Conservation (phyloP, 2,329 filamentous ascomycete species). For the Hypoxylon sp. region DNA sequence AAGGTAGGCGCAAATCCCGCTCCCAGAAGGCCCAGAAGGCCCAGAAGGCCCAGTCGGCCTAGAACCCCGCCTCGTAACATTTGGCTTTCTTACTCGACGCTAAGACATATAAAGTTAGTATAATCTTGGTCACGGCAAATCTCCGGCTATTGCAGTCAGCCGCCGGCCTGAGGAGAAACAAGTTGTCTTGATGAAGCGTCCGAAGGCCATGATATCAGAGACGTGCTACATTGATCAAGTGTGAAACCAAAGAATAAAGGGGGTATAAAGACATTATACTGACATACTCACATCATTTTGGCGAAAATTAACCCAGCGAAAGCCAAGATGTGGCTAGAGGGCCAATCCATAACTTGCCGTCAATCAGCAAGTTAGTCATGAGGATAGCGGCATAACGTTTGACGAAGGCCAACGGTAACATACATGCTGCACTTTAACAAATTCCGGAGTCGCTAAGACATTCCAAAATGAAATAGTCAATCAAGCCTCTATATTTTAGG, state of each 20-base stretch:
- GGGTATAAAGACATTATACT: background rate
- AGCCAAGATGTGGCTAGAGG: slow-evolving; percentile 8
- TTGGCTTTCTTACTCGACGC: slow-evolving; percentile 9
- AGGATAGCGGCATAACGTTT: slow-evolving; percentile 38
- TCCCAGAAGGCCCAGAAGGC: slow-evolving; percentile 20
- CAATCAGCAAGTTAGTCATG: slow-evolving; percentile 27
- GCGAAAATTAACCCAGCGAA: background rate
- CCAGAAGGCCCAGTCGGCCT: slow-evolving; percentile 21
- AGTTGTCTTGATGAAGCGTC: slow-evolving; percentile 36
- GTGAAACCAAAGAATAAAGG: slow-evolving; percentile 1
- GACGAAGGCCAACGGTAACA: slow-evolving; percentile 35
- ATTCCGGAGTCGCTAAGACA: slow-evolving; percentile 12
- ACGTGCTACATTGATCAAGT: slow-evolving; percentile 12
- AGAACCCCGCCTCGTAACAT: slow-evolving; percentile 34
- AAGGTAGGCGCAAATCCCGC: slow-evolving; percentile 8
- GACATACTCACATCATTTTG: slow-evolving; percentile 24
- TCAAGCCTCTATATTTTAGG: background rate
- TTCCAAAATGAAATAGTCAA: background rate
- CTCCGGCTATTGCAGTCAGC: slow-evolving; percentile 40
- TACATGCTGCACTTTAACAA: slow-evolving; percentile 26
- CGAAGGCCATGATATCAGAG: slow-evolving; percentile 31
- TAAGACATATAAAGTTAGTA: slow-evolving; percentile 41
- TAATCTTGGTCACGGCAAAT: slow-evolving; percentile 40
- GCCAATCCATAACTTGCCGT: slow-evolving; percentile 15
- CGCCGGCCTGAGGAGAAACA: slow-evolving; percentile 46